Conservation (phyloP, 2,329 filamentous ascomycete species). For the Beauveria medogensis region DNA sequence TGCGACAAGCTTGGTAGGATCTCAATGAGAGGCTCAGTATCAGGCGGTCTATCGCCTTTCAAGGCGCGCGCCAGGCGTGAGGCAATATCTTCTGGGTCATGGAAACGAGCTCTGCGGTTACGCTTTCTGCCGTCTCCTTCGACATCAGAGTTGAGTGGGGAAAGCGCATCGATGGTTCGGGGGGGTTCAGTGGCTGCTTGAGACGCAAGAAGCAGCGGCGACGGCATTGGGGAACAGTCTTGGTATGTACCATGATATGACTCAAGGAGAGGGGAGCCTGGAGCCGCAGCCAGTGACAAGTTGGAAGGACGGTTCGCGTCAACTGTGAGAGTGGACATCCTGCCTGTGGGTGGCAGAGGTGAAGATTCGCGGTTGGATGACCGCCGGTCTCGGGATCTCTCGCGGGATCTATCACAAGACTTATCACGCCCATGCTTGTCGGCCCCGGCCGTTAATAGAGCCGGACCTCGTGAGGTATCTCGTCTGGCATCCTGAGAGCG, state of each 20-base stretch:
- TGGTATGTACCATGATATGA: slow-evolving; percentile 93
- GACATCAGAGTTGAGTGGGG: slow-evolving; percentile 42
- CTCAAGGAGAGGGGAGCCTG: slow-evolving; percentile 79
- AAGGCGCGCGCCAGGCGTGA: slow-evolving; percentile 68
- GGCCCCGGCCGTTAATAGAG: slow-evolving; percentile 16
- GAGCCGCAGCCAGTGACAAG: slow-evolving; percentile 48
- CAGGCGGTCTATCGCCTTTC: slow-evolving; percentile 54
- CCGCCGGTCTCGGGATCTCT: slow-evolving; percentile 23
- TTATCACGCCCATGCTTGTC: slow-evolving; percentile 11
- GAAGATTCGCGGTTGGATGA: slow-evolving; percentile 34
- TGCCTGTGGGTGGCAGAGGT: slow-evolving; percentile 38
- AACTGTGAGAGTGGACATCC: slow-evolving; percentile 46
- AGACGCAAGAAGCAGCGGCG: slow-evolving; percentile 56
- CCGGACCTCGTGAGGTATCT: slow-evolving; percentile 20
- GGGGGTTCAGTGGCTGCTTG: slow-evolving; percentile 41
- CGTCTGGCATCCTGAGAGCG: slow-evolving; percentile 26
- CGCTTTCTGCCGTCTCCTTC: slow-evolving; percentile 36
- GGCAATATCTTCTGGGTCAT: slow-evolving; percentile 76
- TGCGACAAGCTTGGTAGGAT: slow-evolving; percentile 79
- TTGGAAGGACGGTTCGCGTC: slow-evolving; percentile 33
- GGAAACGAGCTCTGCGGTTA: slow-evolving; percentile 63
- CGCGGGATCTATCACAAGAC: slow-evolving; percentile 16
- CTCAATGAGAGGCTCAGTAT: slow-evolving; percentile 66
- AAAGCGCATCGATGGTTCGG: slow-evolving; percentile 39
- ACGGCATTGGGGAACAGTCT: slow-evolving; percentile 89